Percentiles rank a stretch among this genome's conserved stretches.
phyloP scores from a whole-genome alignment of 1,284 basidiomycete species.

The Trichosporon asahii region DNA sequence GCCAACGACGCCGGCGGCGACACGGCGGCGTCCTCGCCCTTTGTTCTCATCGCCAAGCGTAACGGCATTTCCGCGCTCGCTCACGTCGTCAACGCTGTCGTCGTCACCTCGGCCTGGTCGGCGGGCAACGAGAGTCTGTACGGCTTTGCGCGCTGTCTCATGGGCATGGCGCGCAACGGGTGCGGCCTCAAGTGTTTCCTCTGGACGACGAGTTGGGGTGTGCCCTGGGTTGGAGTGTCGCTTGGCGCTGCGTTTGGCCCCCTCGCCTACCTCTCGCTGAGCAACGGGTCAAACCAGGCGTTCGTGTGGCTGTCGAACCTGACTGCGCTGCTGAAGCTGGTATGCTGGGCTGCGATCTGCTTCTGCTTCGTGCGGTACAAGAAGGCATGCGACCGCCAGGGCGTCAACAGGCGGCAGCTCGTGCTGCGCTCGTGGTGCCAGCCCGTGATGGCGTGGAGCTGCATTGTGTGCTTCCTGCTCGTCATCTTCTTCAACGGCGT shows the following conservation, averaged over 20 bases:
- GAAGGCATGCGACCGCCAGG: conserved; percentile 66
- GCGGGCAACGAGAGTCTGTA: conserved; percentile 28
- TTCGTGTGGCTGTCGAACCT: conserved; percentile 38
- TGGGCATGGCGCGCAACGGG: conserved; percentile 52
- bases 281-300: conserved; percentile 28
- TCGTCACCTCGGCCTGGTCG: conserved; percentile 31
- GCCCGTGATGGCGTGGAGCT: conserved; percentile 19
- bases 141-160: conserved; percentile 47
- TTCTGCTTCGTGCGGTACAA: conserved; percentile 74
- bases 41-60: conserved; percentile 60
- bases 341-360: conserved; percentile 41
- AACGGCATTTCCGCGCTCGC: conserved; percentile 64
- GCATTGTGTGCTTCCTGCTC: conserved; percentile 15
- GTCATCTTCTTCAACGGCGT: conserved; percentile 19
- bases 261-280: conserved; percentile 47
- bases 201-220: conserved; percentile 53
- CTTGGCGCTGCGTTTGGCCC: conserved; percentile 35
- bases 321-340: conserved; percentile 31
- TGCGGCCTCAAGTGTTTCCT: conserved; percentile 55
- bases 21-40: conserved; percentile 67
- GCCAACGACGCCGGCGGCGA: conserved; percentile 56
- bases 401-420: conserved; percentile 56
- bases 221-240: conserved; percentile 44
- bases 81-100: conserved; percentile 48
- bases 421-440: conserved; percentile 61